Evolutionary conservation across 2,329 filamentous ascomycete species (phyloP).

Genomic region (Aspergillus cejpii): DNA sequence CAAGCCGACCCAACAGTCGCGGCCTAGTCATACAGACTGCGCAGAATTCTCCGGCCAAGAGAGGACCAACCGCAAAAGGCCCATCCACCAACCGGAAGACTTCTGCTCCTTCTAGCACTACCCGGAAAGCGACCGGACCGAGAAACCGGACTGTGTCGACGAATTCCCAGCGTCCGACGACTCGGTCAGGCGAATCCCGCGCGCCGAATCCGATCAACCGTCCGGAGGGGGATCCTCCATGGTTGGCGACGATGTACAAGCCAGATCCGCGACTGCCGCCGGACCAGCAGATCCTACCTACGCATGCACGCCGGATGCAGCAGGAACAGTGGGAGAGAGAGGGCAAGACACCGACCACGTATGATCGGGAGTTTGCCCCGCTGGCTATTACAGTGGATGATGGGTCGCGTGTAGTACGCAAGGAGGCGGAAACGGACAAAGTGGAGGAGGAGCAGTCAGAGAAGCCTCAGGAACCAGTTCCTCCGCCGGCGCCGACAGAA

Average conservation of each 20-base stretch:
- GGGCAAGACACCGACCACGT: conserved; percentile 75
- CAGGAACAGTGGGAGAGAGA: conserved; percentile 95
- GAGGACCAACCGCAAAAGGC: conserved; percentile 21
- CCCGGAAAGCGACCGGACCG: conserved; percentile 35
- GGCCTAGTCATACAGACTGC: conserved; percentile 22
- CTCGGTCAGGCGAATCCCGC: conserved; percentile 52
- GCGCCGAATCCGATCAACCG: conserved; percentile 55
- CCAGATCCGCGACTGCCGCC: conserved; percentile 89
- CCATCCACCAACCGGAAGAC: conserved; percentile 32
- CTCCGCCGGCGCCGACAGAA: conserved; percentile 10
- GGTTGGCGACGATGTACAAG: conserved; percentile 91
- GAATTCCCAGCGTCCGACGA: conserved; percentile 51
- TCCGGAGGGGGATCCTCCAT: conserved; percentile 91
- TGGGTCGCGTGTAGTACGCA: conserved; percentile 16
- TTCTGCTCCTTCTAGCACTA: conserved; percentile 30
- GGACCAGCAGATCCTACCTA: conserved; percentile 91
- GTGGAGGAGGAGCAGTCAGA: conserved; percentile 2
- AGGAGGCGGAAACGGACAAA: conserved; percentile 13
- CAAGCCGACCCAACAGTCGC: conserved; percentile 30
- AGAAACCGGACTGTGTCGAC: conserved; percentile 32
- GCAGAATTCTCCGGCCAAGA: conserved; percentile 28
- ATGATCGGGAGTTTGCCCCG: conserved; percentile 81
- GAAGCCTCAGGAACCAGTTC: conserved; percentile 5
- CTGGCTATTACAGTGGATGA: conserved; percentile 50
- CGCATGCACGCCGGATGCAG: conserved; percentile 81